These are phyloP conservation scores for Synchytrium microbalum DNA, from an alignment of 371 early-diverging fungal species.

Conservation along the genomic window DNA sequence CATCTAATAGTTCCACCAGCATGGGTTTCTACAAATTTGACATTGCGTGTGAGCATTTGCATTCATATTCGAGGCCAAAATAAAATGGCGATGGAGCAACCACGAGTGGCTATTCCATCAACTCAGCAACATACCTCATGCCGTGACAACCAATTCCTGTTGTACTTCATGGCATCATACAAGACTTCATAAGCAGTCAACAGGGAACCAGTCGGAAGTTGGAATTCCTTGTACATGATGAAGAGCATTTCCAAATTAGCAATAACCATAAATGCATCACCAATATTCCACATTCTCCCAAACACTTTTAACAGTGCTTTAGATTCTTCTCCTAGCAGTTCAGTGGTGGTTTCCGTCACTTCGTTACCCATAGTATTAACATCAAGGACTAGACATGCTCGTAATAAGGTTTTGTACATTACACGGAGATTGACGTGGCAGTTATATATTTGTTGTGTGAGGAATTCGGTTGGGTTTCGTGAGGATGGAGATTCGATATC, in stretches of 20 bases:
- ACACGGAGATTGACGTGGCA: constrained; percentile 22
- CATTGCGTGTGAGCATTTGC: too few species aligned
- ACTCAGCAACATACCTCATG: constrained; percentile 13
- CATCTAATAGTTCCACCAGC: constrained; percentile 27
- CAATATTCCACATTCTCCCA: constrained; percentile 29
- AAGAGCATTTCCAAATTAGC: constrained; percentile 32
- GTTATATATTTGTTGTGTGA: constrained; percentile 7
- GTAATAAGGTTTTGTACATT: constrained; percentile 24
- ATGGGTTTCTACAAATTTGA: constrained; percentile 15
- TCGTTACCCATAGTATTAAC: constrained; percentile 17
- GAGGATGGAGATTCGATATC: too few species aligned
- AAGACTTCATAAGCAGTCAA: constrained; percentile 31
- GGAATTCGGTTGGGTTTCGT: background rate
- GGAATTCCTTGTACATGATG: constrained; percentile 29
- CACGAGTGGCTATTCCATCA: too few species aligned
- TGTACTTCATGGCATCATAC: constrained; percentile 24
- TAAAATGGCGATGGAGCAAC: too few species aligned
- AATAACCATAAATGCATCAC: constrained; percentile 35
- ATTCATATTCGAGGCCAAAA: too few species aligned
- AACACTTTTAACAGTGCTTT: constrained; percentile 24
- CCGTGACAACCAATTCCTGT: constrained; percentile 13
- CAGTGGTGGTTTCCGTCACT: constrained; percentile 19
- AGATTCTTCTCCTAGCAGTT: constrained; percentile 34
- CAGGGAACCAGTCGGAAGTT: constrained; percentile 31
- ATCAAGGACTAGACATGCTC: constrained; percentile 31